phyloP scores from a whole-genome alignment of 371 early-diverging fungal genomes.

The Fennellomyces sp. region DNA sequence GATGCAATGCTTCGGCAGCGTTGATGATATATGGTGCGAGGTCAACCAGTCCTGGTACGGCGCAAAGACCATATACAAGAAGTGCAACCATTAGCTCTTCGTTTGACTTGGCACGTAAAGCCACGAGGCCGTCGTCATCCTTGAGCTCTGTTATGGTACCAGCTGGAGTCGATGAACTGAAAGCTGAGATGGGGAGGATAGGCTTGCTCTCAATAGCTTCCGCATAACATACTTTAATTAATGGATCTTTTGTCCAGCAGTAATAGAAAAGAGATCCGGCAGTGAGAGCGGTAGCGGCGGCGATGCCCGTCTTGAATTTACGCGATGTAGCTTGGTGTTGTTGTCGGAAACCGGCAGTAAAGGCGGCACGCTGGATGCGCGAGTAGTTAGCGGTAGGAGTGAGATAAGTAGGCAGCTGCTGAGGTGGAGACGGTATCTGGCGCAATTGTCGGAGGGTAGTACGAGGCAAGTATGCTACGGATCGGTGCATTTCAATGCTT shows the following conservation, averaged over 20 bases:
- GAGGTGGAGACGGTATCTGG: conserved; percentile 5
- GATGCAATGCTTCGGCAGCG: conserved; percentile 57
- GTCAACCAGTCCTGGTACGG: conserved; percentile 35
- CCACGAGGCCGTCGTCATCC: conserved; percentile 44
- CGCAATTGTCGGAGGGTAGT: conserved; percentile 9
- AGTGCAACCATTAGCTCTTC: conserved; percentile 28
- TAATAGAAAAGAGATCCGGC: background rate
- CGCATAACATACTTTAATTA: background rate
- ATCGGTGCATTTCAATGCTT: conserved; percentile 14
- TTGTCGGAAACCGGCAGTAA: too few relatives aligned
- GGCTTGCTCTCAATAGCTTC: background rate
- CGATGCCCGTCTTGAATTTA: background rate
- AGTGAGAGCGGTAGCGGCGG: background rate
- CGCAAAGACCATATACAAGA: conserved; percentile 35
- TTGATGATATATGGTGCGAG: conserved; percentile 45
- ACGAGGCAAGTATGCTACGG: conserved; percentile 6
- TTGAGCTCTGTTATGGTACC: conserved; percentile 27
- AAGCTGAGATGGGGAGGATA: conserved; percentile 29
- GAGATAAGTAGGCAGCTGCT: background rate
- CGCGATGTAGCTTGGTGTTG: too few relatives aligned
- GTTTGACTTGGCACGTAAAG: conserved; percentile 51
- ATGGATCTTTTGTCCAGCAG: background rate
- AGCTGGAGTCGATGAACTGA: conserved; percentile 26
- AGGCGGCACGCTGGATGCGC: background rate
- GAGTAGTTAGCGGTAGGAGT: background rate